phyloP scores from a whole-genome alignment of 805 yeast species.

The Torulaspora quercuum region DNA sequence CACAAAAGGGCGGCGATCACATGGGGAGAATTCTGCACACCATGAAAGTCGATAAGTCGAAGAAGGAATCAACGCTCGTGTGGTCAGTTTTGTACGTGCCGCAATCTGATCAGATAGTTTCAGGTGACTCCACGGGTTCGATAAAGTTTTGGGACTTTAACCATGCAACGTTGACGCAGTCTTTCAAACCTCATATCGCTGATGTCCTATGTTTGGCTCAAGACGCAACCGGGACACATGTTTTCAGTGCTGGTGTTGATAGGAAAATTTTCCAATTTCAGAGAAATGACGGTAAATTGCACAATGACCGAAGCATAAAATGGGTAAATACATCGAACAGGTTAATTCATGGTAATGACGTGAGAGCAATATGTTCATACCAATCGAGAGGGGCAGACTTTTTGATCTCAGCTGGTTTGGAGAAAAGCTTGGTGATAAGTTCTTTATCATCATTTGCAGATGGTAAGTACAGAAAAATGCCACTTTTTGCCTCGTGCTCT shows the following conservation, averaged over 20 bases:
- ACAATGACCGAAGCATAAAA: constrained; percentile 31
- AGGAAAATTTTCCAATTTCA: constrained; percentile 75
- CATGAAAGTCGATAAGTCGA: constrained; percentile 87
- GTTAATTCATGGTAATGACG: constrained; percentile 80
- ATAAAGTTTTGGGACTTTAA: constrained; percentile 89
- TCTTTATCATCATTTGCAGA: constrained; percentile 63
- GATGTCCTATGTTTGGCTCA: constrained; percentile 75
- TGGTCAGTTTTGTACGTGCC: constrained; percentile 78
- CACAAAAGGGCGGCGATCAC: constrained; percentile 35
- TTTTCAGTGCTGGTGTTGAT: constrained; percentile 92
- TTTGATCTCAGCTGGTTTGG: constrained; percentile 81
- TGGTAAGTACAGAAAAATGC: constrained; percentile 68
- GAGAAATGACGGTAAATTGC: constrained; percentile 5
- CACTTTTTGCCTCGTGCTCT: constrained; percentile 53
- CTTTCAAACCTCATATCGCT: constrained; percentile 82
- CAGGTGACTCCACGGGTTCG: constrained; percentile 95
- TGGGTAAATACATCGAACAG: constrained; percentile 80
- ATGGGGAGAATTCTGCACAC: constrained; percentile 74
- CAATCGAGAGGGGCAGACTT: constrained; percentile 67
- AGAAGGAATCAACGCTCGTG: constrained; percentile 80
- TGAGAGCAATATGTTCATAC: constrained; percentile 68
- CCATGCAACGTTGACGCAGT: constrained; percentile 71
- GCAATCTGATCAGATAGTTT: constrained; percentile 67
- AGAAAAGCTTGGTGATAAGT: constrained; percentile 59
- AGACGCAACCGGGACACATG: constrained; percentile 55